Evolutionary conservation across 306 rosid genomes (phyloP), one percentile per base, ranked within the genome.

Genomic region (Sophora flavescens): DNA sequence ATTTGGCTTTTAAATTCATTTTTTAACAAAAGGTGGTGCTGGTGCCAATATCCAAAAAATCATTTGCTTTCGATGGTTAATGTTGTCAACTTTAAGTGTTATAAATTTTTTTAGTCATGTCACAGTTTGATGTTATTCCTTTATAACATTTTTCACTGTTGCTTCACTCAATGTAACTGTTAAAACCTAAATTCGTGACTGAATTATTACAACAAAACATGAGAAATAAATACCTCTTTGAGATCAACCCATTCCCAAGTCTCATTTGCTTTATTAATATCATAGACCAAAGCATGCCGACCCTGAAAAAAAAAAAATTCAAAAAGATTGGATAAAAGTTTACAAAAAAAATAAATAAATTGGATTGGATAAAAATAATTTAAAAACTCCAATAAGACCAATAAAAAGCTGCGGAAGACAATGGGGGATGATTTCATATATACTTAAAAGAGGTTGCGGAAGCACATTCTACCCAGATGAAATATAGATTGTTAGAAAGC

Each of bases 171-270:
- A 62, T 10, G 15, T 33, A 36, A 67, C 50, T 38, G 52, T 35
- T 70, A 32, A 78, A 50, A 36, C 54, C 44, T 26, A 7, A 7
- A 30, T 33, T 64, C 42, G 36, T 56, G 26, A 63, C 38, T 70
- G 70, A 75, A 14, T 57, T 16, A 60, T 58, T 51, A 38, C 33
- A 62, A 54, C 64, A 44, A 18, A 80, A 66, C 38, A 44, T 30
- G 4, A n/a, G 45, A 63, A 80, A 76, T n/a, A 76, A 33, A 54
- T 81, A 92, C 99, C 97, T 95, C 97, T 78, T 91, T 90, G 81
- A 95, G 92, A 78, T 95, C 89, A 81, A 92, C 99, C 99, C 96
- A 95, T 79, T 95, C 99, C 93, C 95, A 95, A 8, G 98, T 90
- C 89, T 90, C 99, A 39, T 87, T 78, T 13, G 87, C 83, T 77